Conservation (phyloP, 306 rosid species). For the Herpetospermum pedunculosum region DNA sequence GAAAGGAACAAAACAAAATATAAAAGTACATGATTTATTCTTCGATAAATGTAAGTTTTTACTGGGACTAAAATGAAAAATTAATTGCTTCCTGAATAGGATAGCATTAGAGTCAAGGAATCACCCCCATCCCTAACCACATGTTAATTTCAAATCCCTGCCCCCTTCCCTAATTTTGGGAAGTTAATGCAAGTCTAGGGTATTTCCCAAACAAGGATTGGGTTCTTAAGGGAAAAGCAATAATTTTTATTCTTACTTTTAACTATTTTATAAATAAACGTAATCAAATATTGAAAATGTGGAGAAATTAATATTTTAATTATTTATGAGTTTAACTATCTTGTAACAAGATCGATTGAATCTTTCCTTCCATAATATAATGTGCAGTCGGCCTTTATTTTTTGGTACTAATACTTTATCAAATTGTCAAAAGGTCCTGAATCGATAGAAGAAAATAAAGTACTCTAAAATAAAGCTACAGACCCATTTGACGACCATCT, state of each 20-base stretch:
- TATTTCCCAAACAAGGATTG: background rate
- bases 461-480: slow-evolving; percentile 5
- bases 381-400: background rate
- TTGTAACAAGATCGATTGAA: background rate
- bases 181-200: background rate
- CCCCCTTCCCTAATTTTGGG: background rate
- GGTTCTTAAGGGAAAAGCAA: background rate
- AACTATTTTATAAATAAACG: background rate
- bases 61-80: background rate
- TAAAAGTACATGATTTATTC: background rate
- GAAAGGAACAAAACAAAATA: background rate
- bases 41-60: background rate
- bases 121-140: background rate
- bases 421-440: background rate
- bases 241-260: background rate
- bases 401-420: background rate
- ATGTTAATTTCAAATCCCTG: background rate
- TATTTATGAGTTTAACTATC: background rate
- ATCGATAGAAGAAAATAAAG: background rate
- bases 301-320: background rate
- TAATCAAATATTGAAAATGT: background rate
- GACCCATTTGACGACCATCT: slow-evolving; percentile 29
- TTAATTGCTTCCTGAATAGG: background rate
- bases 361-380: background rate
- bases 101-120: background rate